phyloP scores from a whole-genome alignment of 345 rosid genomes.

The Diplotaxis tenuifolia region DNA sequence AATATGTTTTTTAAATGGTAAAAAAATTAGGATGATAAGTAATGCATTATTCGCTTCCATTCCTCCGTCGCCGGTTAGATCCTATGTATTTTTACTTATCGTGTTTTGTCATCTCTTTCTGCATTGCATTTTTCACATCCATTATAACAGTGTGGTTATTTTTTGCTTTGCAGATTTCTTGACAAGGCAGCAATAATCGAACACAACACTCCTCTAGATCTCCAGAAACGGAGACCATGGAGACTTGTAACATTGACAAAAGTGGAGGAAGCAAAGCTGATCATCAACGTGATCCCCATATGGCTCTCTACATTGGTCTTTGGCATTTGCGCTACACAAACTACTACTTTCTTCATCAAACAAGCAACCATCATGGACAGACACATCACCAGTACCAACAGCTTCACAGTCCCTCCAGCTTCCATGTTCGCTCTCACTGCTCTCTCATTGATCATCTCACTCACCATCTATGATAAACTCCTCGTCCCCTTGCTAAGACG shows the following conservation, averaged over 20 bases:
- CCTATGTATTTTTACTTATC: not conserved
- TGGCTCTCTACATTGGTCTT: constrained; percentile 72
- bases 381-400: constrained; percentile 28
- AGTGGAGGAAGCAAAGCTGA: constrained; percentile 80
- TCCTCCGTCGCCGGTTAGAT: no score
- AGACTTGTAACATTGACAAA: constrained; percentile 76
- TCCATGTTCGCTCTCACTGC: constrained; percentile 41
- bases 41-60: no score
- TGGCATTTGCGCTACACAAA: constrained; percentile 74
- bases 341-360: constrained; percentile 84
- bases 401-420: constrained; percentile 50
- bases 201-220: constrained; percentile 19
- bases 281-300: constrained; percentile 78
- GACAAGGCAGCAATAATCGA: constrained; percentile 80
- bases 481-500: constrained; percentile 43
- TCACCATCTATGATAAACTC: constrained; percentile 48
- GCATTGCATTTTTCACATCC: not conserved
- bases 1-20: no score
- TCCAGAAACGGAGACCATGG: constrained; percentile 58
- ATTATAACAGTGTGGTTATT: not conserved
- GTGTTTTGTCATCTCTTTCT: not conserved
- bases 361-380: constrained; percentile 65
- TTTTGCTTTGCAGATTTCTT: constrained; percentile 56
- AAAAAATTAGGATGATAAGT: no score
- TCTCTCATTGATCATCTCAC: constrained; percentile 39